Base-by-base conservation (phyloP, 192 early-diverging fungal genomes). In the Coemansia guatemalensis region DNA sequence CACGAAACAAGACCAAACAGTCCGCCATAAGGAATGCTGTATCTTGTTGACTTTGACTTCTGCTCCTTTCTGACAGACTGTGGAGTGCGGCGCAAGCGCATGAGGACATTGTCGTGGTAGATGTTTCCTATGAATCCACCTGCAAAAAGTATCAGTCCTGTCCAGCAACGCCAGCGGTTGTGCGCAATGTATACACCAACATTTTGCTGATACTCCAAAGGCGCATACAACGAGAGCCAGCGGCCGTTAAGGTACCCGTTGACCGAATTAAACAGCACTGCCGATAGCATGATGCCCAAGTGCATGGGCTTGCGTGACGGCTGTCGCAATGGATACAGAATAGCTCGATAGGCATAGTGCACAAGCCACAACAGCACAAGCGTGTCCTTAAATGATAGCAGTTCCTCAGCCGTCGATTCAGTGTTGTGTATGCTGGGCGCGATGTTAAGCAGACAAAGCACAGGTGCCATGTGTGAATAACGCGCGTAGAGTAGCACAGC, bases 181-280 rank as follows among this genome's bases (percentile, higher is more conserved):
- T 22, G 24, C 1, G 39, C 23, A 11, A 48, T 30, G 27, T 54
- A 54, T 27, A 12, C 25, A 41, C 39, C 53, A n/a, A 39, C 6
- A 9, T 22, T 2, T 18, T 27, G 9, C 8, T 14, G 32, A 53
- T 44, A 26, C 27, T 32, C 35, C 1, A 41, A 35, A 23, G 62
- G 53, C 0, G 53, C 62, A 53, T 53, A 65, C 12, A 48, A 24
- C 5, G 60, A 49, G 25, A 78, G 58, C 72, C 73, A 78, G n/a
- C 68, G 72, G 23, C 75, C 82, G 57, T 78, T 79, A 33, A 75
- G 58, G 32, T 73, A 83, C 17, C 73, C 82, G 58, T 83, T 83
- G 18, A 83, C 14, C 3, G 54, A 8, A 44, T 83, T 83, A 64
- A 83, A 83, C 8, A 67, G 1, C 9, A 64, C 49, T 5, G 75